A percentile compares a stretch with the other conserved stretches of the same genome.
These are phyloP conservation scores for Penicillium flavigenum DNA, from an alignment of 495 filamentous ascomycete species.

Conservation along the genomic window DNA sequence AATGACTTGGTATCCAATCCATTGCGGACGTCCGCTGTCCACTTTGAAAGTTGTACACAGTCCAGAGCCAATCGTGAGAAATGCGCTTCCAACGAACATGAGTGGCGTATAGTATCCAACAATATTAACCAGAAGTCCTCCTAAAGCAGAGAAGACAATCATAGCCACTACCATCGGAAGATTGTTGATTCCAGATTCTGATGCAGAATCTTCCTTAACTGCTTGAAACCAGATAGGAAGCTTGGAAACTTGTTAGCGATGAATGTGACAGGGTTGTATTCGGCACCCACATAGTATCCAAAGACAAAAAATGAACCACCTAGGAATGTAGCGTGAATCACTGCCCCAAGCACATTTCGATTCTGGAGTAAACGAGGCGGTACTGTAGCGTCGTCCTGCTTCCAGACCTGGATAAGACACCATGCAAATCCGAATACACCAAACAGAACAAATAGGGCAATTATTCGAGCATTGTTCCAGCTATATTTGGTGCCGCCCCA, in stretches of 20 bases:
- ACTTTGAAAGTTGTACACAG: slow-evolving; percentile 65
- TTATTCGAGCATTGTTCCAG: slow-evolving; percentile 65
- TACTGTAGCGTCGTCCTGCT: slow-evolving; percentile 73
- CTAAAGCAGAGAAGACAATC: slow-evolving; percentile 59
- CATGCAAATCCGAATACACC: slow-evolving; percentile 62
- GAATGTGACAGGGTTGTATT: not conserved
- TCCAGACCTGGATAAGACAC: slow-evolving; percentile 62
- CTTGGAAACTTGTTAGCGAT: slow-evolving; percentile 35
- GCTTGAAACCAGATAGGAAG: slow-evolving; percentile 90
- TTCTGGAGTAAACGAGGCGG: slow-evolving; percentile 70
- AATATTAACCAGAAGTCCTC: slow-evolving; percentile 58
- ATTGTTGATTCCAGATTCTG: slow-evolving; percentile 71
- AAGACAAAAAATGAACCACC: slow-evolving; percentile 65
- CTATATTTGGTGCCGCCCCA: slow-evolving; percentile 75
- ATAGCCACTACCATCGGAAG: slow-evolving; percentile 69
- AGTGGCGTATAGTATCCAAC: slow-evolving; percentile 77
- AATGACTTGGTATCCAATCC: slow-evolving; percentile 78
- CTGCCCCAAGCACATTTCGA: slow-evolving; percentile 59
- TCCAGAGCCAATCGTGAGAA: slow-evolving; percentile 66
- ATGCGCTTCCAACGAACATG: slow-evolving; percentile 57
- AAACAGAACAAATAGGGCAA: slow-evolving; percentile 67
- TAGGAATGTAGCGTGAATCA: slow-evolving; percentile 55
- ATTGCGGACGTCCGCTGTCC: slow-evolving; percentile 48
- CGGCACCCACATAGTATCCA: slow-evolving; percentile 51
- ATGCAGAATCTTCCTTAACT: slow-evolving; percentile 66